Percentiles rank a stretch among this genome's conserved stretches.
These are phyloP conservation scores for Halophytophthora polymorphica DNA, from an alignment of 352 stramenopile genomes.

Conservation along the genomic window DNA sequence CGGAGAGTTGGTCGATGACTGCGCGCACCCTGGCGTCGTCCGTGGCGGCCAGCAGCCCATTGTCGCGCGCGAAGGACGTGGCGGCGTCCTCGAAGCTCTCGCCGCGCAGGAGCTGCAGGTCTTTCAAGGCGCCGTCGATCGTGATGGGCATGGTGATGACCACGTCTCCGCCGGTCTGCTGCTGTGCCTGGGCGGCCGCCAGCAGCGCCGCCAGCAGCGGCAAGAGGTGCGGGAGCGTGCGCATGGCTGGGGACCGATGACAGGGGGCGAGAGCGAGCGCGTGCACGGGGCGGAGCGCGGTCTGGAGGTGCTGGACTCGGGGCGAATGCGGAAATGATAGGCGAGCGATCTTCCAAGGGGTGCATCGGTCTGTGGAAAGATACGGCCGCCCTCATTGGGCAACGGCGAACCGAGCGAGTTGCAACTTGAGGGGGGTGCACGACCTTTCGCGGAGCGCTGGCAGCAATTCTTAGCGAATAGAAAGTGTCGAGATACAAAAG, in stretches of 20 bases:
- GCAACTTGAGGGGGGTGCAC: not conserved
- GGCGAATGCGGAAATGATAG: not conserved
- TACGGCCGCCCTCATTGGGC: conserved; percentile 7
- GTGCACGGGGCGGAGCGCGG: not conserved
- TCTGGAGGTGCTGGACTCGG: not conserved
- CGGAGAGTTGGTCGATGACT: conserved; percentile 63
- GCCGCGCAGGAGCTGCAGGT: conserved; percentile 67
- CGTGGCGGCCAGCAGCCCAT: conserved; percentile 48
- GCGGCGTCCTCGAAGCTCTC: conserved; percentile 68
- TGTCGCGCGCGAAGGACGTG: conserved; percentile 53
- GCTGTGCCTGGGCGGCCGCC: conserved; percentile 24
- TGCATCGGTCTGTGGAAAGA: conserved; percentile 26
- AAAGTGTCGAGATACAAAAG: no score
- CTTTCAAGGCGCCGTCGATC: conserved; percentile 52
- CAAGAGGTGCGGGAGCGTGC: conserved; percentile 17
- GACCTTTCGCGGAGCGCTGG: conserved; percentile 5
- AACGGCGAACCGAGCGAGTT: not conserved
- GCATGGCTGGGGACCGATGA: conserved; percentile 20
- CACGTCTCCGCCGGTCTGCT: conserved; percentile 40
- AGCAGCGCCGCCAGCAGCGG: conserved; percentile 23
- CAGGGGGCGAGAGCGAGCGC: conserved; percentile 1
- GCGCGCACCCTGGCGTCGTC: conserved; percentile 49
- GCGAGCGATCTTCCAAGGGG: not conserved
- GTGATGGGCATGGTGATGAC: conserved; percentile 64
- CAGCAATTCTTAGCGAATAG: no score